These are phyloP conservation scores for Scortechinia acanthostroma DNA, from an alignment of 2,329 filamentous ascomycete genomes.

Conservation along the genomic window DNA sequence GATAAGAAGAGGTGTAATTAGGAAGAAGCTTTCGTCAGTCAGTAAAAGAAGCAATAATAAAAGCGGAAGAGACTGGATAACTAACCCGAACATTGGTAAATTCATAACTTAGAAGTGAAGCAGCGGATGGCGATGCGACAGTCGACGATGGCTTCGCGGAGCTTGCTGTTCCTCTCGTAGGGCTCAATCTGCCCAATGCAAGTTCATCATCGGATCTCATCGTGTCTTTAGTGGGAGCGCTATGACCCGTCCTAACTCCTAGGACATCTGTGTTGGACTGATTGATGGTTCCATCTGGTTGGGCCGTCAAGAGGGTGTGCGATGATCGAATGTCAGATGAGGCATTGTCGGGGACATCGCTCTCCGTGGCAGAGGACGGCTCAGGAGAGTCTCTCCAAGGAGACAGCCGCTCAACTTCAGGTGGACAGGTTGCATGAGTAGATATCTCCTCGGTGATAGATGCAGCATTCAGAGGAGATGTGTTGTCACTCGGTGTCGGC, in stretches of 20 bases:
- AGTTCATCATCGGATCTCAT: not conserved
- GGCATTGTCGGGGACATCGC: not conserved
- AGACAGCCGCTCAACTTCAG: not conserved
- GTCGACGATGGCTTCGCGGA: not conserved
- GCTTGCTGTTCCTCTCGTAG: not conserved
- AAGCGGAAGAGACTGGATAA: not conserved
- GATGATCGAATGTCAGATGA: not conserved
- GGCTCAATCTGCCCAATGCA: not conserved
- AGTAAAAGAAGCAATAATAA: too few relatives aligned
- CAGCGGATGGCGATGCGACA: not conserved
- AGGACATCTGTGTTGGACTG: too few relatives aligned
- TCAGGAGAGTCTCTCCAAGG: not conserved
- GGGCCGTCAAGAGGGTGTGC: not conserved
- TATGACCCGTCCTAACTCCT: not conserved
- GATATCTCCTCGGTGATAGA: not conserved
- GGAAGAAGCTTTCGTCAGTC: constrained; percentile 47
- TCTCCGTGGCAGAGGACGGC: not conserved
- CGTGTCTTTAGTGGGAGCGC: not conserved
- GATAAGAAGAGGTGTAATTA: constrained; percentile 74
- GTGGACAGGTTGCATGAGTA: not conserved
- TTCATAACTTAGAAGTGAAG: not conserved
- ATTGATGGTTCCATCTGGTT: not conserved
- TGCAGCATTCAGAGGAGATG: not conserved
- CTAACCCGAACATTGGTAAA: not conserved
- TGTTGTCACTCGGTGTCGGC: constrained; percentile 1